These are phyloP conservation scores for Hanseniaspora jakobsenii DNA, from an alignment of 805 yeast species.

Conservation along the genomic window DNA sequence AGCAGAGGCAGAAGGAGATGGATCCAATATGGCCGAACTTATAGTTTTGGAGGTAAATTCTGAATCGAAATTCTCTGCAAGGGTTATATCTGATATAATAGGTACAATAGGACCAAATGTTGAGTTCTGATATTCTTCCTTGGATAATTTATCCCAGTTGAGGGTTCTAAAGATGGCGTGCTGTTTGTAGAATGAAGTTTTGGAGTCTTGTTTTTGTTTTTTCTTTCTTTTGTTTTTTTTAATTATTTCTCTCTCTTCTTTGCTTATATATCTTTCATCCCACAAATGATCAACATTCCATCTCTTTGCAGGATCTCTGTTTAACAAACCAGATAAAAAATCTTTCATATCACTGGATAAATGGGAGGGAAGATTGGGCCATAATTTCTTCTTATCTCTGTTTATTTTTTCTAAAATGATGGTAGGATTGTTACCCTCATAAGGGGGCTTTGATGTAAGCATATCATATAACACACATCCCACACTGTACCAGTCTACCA, in stretches of 20 bases:
- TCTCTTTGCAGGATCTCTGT: conserved; percentile 60
- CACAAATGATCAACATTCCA: conserved; percentile 47
- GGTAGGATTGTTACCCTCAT: conserved; percentile 70
- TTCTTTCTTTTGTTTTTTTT: conserved; percentile 16
- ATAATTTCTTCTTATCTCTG: conserved; percentile 43
- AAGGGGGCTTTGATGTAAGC: conserved; percentile 79
- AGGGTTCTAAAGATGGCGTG: conserved; percentile 70
- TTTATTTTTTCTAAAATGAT: conserved; percentile 63
- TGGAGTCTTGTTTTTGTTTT: conserved; percentile 24
- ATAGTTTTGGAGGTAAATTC: conserved; percentile 61
- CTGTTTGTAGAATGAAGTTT: conserved; percentile 34
- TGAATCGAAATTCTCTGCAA: conserved; percentile 74
- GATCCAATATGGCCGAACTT: conserved; percentile 75
- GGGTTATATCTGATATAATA: conserved; percentile 60
- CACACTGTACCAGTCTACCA: conserved; percentile 86
- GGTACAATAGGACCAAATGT: conserved; percentile 73
- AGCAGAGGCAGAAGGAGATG: conserved; percentile 69
- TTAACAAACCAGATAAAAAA: conserved; percentile 48
- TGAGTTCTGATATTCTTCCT: conserved; percentile 33
- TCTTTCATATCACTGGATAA: conserved; percentile 73
- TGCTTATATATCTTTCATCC: conserved; percentile 23
- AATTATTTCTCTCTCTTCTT: conserved; percentile 9
- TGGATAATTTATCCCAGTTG: conserved; percentile 51
- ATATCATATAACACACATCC: conserved; percentile 74
- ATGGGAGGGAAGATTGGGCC: conserved; percentile 51